Evolutionary conservation across 345 rosid species (phyloP).

Genomic region (Citrus medica): DNA sequence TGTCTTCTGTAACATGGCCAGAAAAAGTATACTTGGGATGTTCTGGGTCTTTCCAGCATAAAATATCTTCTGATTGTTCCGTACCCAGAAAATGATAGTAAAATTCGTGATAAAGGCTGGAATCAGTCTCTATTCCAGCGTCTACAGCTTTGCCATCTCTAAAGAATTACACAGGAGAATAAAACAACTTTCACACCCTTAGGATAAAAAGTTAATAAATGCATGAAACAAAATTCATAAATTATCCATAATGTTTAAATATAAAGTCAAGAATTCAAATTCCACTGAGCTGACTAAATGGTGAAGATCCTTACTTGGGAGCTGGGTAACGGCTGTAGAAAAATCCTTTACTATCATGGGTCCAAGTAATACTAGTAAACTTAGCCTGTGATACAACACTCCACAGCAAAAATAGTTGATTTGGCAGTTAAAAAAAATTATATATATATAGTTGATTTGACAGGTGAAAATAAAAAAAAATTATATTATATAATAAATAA

Average conservation of each 20-base stretch:
- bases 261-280: neutral
- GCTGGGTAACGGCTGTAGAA: constrained; percentile 91
- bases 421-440: no score
- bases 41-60: constrained; percentile 86
- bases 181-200: neutral
- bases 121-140: constrained; percentile 90
- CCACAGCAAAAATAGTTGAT: neutral
- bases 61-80: constrained; percentile 74
- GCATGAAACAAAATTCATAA: neutral
- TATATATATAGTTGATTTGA: no score
- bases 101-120: constrained; percentile 76
- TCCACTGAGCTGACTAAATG: neutral
- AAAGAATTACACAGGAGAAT: constrained; percentile 12
- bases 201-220: neutral
- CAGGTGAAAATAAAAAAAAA: no score
- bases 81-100: constrained; percentile 82
- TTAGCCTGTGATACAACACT: constrained; percentile 46
- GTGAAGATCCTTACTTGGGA: constrained; percentile 53
- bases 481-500: no score
- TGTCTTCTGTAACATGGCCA: constrained; percentile 73
- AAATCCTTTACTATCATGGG: constrained; percentile 83
- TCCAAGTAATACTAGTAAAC: constrained; percentile 79
- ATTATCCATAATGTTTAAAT: neutral
- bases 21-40: constrained; percentile 65
- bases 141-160: constrained; percentile 79